These are phyloP conservation scores for Lasiodiplodia gonubiensis DNA, from an alignment of 2,329 filamentous ascomycete genomes.

Conservation along the genomic window DNA sequence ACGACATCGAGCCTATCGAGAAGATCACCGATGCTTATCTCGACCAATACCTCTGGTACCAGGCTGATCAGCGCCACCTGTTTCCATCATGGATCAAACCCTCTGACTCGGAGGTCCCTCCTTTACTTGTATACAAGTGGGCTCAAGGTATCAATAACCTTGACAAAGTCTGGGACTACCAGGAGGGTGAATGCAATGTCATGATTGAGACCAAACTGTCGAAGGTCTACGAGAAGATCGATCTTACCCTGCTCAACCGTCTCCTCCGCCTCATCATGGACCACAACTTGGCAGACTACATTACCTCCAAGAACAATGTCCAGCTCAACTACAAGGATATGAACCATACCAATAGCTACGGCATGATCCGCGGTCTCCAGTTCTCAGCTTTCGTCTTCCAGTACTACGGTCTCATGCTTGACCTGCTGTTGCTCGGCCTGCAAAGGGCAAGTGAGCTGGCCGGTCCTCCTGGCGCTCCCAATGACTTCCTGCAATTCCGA, in stretches of 20 bases:
- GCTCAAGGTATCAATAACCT: conserved; percentile 99
- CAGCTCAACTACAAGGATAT: conserved; percentile 99
- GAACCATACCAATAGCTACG: conserved; percentile 99
- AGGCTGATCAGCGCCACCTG: conserved; percentile 93
- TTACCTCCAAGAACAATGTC: conserved; percentile 99
- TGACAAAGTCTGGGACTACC: conserved; percentile 90
- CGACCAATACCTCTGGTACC: conserved; percentile 99
- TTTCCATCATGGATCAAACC: conserved; percentile 99
- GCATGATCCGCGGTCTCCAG: conserved; percentile 95
- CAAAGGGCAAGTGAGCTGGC: conserved; percentile 98
- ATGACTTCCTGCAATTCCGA: conserved; percentile 97
- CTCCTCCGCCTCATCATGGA: conserved; percentile 97
- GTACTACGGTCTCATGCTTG: conserved; percentile 94
- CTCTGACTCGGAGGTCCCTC: conserved; percentile 95
- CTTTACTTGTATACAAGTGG: conserved; percentile 96
- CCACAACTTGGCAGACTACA: conserved; percentile 98
- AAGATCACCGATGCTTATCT: conserved; percentile 99
- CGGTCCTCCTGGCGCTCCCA: conserved; percentile 88
- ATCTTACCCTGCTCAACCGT: conserved; percentile 92
- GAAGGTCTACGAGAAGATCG: conserved; percentile 99
- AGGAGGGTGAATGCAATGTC: conserved; percentile 95
- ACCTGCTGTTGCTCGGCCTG: conserved; percentile 87
- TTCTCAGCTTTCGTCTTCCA: conserved; percentile 99
- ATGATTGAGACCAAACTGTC: conserved; percentile 98
- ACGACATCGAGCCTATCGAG: conserved; percentile 98